Percentiles rank a stretch among this genome's conserved stretches.
phyloP scores from a whole-genome alignment of 768 basidiomycete genomes.

The Termitomyces sp. region DNA sequence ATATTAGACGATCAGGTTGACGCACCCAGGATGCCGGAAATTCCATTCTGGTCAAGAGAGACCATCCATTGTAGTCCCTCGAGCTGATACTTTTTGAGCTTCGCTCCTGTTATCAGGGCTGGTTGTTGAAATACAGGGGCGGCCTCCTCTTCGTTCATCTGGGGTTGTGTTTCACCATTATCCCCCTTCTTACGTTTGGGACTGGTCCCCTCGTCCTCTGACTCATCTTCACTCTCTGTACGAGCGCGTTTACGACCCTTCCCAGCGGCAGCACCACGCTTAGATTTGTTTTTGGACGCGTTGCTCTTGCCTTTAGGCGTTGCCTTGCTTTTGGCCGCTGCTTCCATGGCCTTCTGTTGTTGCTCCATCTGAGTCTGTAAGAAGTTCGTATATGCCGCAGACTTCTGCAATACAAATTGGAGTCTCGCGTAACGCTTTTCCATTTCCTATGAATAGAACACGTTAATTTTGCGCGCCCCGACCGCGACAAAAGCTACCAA shows the following conservation, averaged over 20 bases:
- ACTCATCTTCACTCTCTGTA: slow-evolving; percentile 14
- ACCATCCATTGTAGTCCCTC: slow-evolving; percentile 97
- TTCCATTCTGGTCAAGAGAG: slow-evolving; percentile 79
- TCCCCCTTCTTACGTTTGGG: slow-evolving; percentile 21
- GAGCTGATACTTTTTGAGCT: slow-evolving; percentile 85
- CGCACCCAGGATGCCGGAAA: slow-evolving; percentile 72
- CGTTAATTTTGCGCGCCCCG: background rate
- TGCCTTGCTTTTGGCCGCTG: slow-evolving; percentile 6
- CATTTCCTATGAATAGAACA: slow-evolving; percentile 36
- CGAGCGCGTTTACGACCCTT: slow-evolving; percentile 20
- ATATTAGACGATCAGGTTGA: slow-evolving; percentile 3
- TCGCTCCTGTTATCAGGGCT: slow-evolving; percentile 76
- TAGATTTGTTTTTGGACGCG: background rate
- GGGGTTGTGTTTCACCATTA: slow-evolving; percentile 8
- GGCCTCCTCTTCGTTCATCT: slow-evolving; percentile 22
- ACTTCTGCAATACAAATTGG: slow-evolving; percentile 69
- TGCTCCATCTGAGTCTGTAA: slow-evolving; percentile 76
- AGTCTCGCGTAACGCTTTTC: slow-evolving; percentile 50
- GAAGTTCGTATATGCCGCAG: slow-evolving; percentile 68
- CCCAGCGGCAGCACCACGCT: background rate
- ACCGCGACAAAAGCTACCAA: background rate
- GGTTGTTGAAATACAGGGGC: slow-evolving; percentile 64
- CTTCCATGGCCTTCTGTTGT: slow-evolving; percentile 33
- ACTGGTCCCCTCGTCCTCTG: slow-evolving; percentile 8
- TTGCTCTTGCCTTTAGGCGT: slow-evolving; percentile 4